Evolutionary conservation across 2,329 filamentous ascomycete genomes (phyloP), one percentile per base, ranked within the genome.

Genomic region (Botrytis deweyae): DNA sequence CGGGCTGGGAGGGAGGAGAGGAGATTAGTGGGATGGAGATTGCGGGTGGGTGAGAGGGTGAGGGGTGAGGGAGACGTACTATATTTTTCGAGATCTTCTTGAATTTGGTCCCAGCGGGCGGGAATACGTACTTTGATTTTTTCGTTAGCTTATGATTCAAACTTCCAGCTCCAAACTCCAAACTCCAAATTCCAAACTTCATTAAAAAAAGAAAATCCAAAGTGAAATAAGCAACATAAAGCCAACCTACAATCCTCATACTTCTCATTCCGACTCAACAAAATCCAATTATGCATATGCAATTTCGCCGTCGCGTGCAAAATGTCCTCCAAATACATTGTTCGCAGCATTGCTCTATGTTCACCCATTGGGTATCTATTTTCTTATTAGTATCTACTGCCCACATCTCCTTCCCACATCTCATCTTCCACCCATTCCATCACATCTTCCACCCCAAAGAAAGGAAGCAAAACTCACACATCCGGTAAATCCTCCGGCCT

Each of bases 251-350:
- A 73, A 3, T 74, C 69, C 25, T 72, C 72, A 70, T 73, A 78
- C 33, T 63, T 63, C 49, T 75, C 75, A 64, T 75, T 76, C 52
- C 70, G 63, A 46, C 74, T 74, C 49, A 68, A 29, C n/a, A 77
- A 29, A 8, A 77, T 71, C 75, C 76, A 78, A 55, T 67, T 22
- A 71, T 77, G 76, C 29, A 69, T 74, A 55, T 76, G 74, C 58
- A 78, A 64, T 64, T 68, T 72, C 1, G 74, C 77, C 9, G 74
- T 75, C 5, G 73, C 65, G 58, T 74, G 73, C 14, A 75, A 38
- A 40, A 78, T 70, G 69, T 75, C 71, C 52, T 78, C 76, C 40
- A 75, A 18, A 63, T 75, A 74, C 68, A 76, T 68, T 3, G 40
- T 75, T 38, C 70, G 33, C 29, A 76, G 18, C 74, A 77, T 75